Evolutionary conservation across 2,329 filamentous ascomycete species (phyloP).

Genomic region (Tolypocladium ovalisporum): DNA sequence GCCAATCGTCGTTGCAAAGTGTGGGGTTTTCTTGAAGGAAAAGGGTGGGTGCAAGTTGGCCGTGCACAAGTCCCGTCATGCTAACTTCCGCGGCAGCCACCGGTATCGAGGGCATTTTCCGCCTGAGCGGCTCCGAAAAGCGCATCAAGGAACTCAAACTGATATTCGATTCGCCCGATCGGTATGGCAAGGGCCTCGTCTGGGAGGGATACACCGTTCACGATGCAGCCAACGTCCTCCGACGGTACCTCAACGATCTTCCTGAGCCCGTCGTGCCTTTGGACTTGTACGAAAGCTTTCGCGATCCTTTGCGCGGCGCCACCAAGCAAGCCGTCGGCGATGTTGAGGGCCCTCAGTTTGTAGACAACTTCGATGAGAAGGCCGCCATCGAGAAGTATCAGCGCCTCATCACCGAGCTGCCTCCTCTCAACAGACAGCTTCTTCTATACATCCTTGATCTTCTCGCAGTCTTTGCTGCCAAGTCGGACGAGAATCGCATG

Average conservation of each 20-base stretch:
- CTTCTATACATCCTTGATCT: slow-evolving; percentile 93
- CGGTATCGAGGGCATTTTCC: slow-evolving; percentile 91
- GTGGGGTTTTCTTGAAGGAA: slow-evolving; percentile 93
- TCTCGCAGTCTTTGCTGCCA: slow-evolving; percentile 91
- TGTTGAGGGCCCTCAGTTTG: slow-evolving; percentile 56
- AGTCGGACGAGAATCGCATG: slow-evolving; percentile 95
- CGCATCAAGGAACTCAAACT: slow-evolving; percentile 93
- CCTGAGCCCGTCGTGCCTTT: slow-evolving; percentile 94
- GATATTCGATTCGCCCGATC: slow-evolving; percentile 85
- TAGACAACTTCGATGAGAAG: slow-evolving; percentile 51
- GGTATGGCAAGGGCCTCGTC: slow-evolving; percentile 91
- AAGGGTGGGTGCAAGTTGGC: slow-evolving; percentile 54
- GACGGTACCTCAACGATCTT: slow-evolving; percentile 89
- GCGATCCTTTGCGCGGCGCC: slow-evolving; percentile 63
- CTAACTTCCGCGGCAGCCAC: slow-evolving; percentile 52
- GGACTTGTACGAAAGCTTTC: slow-evolving; percentile 84
- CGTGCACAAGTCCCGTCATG: neutral
- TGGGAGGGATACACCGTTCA: slow-evolving; percentile 98
- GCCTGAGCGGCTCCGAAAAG: slow-evolving; percentile 90
- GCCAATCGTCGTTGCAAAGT: slow-evolving; percentile 96
- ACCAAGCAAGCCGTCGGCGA: slow-evolving; percentile 65
- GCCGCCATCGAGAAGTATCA: slow-evolving; percentile 78
- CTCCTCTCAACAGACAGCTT: slow-evolving; percentile 84
- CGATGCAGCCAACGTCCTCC: slow-evolving; percentile 92
- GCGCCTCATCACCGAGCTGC: slow-evolving; percentile 81